phyloP scores from a whole-genome alignment of 2,329 filamentous ascomycete species.

The Alternaria sp. region DNA sequence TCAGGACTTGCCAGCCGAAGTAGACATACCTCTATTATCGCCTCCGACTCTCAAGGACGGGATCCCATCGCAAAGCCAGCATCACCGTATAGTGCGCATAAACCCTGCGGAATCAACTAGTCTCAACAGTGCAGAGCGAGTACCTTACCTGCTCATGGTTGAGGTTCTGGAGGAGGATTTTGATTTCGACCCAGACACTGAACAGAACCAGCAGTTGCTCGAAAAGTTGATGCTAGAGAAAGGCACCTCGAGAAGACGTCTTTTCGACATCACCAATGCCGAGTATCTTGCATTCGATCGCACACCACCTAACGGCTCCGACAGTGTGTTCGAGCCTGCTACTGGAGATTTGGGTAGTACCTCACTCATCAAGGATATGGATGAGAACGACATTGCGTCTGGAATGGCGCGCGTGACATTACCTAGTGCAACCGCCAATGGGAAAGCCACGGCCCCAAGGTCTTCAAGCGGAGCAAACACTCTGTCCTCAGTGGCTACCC shows the following conservation, averaged over 20 bases:
- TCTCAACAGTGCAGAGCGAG: slow-evolving; percentile 85
- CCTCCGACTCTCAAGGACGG: slow-evolving; percentile 78
- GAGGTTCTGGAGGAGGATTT: slow-evolving; percentile 85
- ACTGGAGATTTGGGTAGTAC: slow-evolving; percentile 81
- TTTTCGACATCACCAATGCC: slow-evolving; percentile 68
- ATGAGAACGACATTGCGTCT: slow-evolving; percentile 54
- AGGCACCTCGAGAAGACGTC: slow-evolving; percentile 62
- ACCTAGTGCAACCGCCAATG: slow-evolving; percentile 29
- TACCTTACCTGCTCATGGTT: slow-evolving; percentile 85
- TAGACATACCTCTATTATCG: slow-evolving; percentile 84
- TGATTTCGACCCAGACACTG: slow-evolving; percentile 78
- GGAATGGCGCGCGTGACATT: slow-evolving; percentile 43
- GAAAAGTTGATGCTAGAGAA: slow-evolving; percentile 73
- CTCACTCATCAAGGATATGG: slow-evolving; percentile 68
- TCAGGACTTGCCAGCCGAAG: slow-evolving; percentile 82
- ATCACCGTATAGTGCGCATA: slow-evolving; percentile 83
- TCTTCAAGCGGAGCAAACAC: slow-evolving; percentile 70
- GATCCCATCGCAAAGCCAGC: slow-evolving; percentile 76
- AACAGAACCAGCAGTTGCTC: slow-evolving; percentile 74
- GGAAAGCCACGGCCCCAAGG: slow-evolving; percentile 57
- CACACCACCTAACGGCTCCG: slow-evolving; percentile 58
- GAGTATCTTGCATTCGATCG: slow-evolving; percentile 59
- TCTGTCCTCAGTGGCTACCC: slow-evolving; percentile 66
- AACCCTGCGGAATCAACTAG: slow-evolving; percentile 87
- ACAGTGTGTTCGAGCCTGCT: slow-evolving; percentile 85